A percentile compares a stretch with the other conserved stretches of the same genome.
These are phyloP conservation scores for Eucalyptus tenuipes DNA, from an alignment of 345 rosid species.

Conservation along the genomic window DNA sequence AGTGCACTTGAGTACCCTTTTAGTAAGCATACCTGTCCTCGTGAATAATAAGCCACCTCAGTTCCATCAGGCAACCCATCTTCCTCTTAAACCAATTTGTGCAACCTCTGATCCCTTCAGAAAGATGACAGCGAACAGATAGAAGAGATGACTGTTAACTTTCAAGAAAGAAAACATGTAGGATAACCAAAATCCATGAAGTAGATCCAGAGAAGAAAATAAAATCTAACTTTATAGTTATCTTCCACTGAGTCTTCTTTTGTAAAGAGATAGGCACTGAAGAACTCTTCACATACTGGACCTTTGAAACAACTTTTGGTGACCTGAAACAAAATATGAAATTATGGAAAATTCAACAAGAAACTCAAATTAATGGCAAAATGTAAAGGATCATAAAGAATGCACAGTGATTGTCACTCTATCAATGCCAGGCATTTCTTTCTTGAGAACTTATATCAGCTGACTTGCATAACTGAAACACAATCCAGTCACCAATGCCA, in stretches of 20 bases:
- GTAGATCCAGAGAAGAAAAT: not conserved
- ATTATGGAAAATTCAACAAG: not conserved
- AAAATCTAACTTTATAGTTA: slow-evolving; percentile 16
- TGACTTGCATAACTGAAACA: not conserved
- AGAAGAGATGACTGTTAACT: not conserved
- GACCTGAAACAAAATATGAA: slow-evolving; percentile 21
- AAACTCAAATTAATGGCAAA: not conserved
- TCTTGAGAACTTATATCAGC: not conserved
- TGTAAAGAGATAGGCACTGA: slow-evolving; percentile 11
- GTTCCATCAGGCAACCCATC: slow-evolving; percentile 94
- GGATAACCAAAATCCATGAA: not conserved
- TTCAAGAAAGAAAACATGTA: not conserved
- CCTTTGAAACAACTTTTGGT: slow-evolving; percentile 16
- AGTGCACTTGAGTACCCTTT: slow-evolving; percentile 5
- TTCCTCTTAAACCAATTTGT: slow-evolving; percentile 75
- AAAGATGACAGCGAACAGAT: not conserved
- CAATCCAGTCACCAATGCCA: not conserved
- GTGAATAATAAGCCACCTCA: slow-evolving; percentile 86
- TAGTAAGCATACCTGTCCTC: slow-evolving; percentile 63
- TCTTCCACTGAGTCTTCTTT: slow-evolving; percentile 19
- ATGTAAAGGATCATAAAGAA: not conserved
- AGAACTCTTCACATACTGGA: slow-evolving; percentile 17
- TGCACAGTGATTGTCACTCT: not conserved
- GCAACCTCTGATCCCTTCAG: slow-evolving; percentile 72
- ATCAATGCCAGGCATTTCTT: not conserved